Evolutionary conservation across 192 early-diverging fungal genomes (phyloP).

Genomic region (Mortierella hygrophila): DNA sequence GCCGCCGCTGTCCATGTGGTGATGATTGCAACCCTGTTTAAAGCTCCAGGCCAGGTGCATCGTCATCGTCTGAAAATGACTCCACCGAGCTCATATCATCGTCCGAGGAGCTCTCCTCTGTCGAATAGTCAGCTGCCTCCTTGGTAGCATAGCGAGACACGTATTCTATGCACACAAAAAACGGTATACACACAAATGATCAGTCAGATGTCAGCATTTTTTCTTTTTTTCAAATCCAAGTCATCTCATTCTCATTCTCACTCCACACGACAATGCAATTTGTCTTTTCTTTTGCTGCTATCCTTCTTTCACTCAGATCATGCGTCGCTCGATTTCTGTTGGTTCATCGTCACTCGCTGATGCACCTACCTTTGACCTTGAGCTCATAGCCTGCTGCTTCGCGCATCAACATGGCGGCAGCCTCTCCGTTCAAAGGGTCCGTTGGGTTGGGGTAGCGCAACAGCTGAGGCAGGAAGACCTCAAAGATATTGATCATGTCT

Average conservation of each 20-base stretch:
- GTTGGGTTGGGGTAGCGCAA: constrained; percentile 99
- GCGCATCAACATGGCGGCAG: constrained; percentile 96
- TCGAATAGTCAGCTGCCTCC: constrained; percentile 85
- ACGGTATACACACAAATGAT: not conserved
- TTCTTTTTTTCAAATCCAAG: too few relatives aligned
- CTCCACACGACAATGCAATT: not conserved
- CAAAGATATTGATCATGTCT: constrained; percentile 99
- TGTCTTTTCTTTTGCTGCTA: not conserved
- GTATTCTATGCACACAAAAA: constrained; percentile 74
- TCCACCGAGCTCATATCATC: constrained; percentile 88
- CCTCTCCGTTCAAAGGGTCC: constrained; percentile 99
- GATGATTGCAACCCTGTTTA: constrained; percentile 35
- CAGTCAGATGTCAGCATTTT: not conserved
- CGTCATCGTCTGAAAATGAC: constrained; percentile 85
- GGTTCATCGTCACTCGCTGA: not conserved
- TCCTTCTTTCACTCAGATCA: not conserved
- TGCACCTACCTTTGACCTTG: constrained; percentile 89
- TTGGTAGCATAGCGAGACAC: constrained; percentile 86
- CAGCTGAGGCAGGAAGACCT: constrained; percentile 97
- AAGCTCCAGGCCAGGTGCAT: constrained; percentile 86
- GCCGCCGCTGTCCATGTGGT: not conserved
- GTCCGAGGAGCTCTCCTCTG: constrained; percentile 70
- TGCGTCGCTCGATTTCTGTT: not conserved
- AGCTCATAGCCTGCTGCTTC: constrained; percentile 90
- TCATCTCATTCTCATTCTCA: not conserved